Base-by-base conservation (phyloP, 2,329 filamentous ascomycete genomes). In the Colletotrichum siamense region DNA sequence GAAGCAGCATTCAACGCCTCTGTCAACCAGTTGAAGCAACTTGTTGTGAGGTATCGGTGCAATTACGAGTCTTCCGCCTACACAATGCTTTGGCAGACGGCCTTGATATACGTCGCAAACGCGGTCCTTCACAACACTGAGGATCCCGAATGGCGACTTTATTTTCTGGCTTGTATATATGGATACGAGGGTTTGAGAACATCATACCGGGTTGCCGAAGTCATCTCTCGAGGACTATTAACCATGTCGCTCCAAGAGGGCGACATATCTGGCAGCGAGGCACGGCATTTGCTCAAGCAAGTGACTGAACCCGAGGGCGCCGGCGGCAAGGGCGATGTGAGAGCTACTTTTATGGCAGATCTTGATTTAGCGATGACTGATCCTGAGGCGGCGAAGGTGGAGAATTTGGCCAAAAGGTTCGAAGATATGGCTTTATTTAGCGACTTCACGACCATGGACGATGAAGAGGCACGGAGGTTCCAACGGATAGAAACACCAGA, bases 41-140 rank as follows among this genome's bases (percentile, higher is more conserved):
- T 87, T 2, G 79, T 87, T 6, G 71, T 86, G 28, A 79, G 82
- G 16, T 87, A 85, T 73, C 83, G 85, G 18, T 79, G 79, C 22
- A 79, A 80, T 5, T 82, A 85, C 59, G 68, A 77, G 9, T 82
- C 81, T 9, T 85, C 85, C 3, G 79, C 80, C 1, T 85, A 83
- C 69, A 83, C 84, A 2, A 82, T 87, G 9, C 79, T 87, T 4
- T 88, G 85, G 85, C 84, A 87, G 65, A 86, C 81, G 5, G 85
- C 83, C 3, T 78, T 87, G 24, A 82, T 85, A 3, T 87, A 86
- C 44, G 79, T 87, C 1, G 79, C 83, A 7, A 87, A 87, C 39
- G 84, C 83, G 6, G 81, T 86, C 15, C 77, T 86, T 0, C 78
- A 80, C 18, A 78, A 81, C 13, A 80, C 78, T 2, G 71, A 79